phyloP scores from a whole-genome alignment of 1,139 yeast species.

The Candida labiduridarum region DNA sequence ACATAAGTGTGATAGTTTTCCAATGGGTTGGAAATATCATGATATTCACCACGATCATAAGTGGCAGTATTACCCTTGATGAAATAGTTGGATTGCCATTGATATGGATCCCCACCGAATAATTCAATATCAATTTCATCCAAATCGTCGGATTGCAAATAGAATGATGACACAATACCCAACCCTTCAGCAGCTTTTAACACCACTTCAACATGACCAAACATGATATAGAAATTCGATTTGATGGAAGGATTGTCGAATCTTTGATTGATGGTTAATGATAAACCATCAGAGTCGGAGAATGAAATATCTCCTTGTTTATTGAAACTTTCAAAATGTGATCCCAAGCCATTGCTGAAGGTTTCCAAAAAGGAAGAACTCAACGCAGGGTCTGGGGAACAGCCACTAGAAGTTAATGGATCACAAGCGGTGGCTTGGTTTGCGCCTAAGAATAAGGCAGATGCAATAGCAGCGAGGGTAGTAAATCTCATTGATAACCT shows the following conservation, averaged over 20 bases:
- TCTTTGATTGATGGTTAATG: constrained; percentile 57
- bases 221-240: constrained; percentile 82
- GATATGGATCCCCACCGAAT: constrained; percentile 72
- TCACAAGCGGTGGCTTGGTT: constrained; percentile 25
- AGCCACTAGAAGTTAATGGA: constrained; percentile 30
- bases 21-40: constrained; percentile 52
- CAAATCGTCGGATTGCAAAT: constrained; percentile 79
- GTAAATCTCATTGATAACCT: constrained; percentile 7
- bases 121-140: constrained; percentile 90
- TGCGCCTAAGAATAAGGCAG: constrained; percentile 7
- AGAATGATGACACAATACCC: constrained; percentile 80
- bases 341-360: constrained; percentile 44
- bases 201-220: constrained; percentile 76
- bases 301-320: constrained; percentile 23
- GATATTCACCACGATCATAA: constrained; percentile 80
- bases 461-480: constrained; percentile 13
- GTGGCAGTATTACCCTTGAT: constrained; percentile 76
- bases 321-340: constrained; percentile 36
- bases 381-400: constrained; percentile 55
- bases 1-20: constrained; percentile 71
- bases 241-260: constrained; percentile 76
- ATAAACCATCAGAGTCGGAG: constrained; percentile 48
- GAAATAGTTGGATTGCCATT: constrained; percentile 81
- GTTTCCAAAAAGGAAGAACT: constrained; percentile 54
- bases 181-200: constrained; percentile 72